These are phyloP conservation scores for Dryadomyces quercus-mongolicae DNA, from an alignment of 2,329 filamentous ascomycete genomes.

Conservation along the genomic window DNA sequence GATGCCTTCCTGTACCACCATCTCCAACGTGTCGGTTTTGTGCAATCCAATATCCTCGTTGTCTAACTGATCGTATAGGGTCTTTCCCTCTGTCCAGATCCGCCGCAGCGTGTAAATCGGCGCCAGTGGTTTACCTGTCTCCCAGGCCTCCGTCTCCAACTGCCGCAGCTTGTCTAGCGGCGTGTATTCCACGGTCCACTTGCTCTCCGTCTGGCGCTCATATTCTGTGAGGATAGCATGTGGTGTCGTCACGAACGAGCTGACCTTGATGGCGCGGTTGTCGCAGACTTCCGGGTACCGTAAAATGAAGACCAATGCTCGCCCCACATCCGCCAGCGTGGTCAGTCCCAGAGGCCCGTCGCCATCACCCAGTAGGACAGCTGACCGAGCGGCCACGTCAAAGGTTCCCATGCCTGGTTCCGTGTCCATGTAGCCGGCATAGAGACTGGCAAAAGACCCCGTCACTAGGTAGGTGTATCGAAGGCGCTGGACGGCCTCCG, in stretches of 20 bases:
- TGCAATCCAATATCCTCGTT: slow-evolving; percentile 32
- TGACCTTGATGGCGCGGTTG: slow-evolving; percentile 4
- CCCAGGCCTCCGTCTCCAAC: slow-evolving; percentile 5
- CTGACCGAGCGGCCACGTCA: neutral
- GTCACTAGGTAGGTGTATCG: slow-evolving; percentile 5
- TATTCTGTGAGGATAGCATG: slow-evolving; percentile 7
- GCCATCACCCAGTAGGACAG: slow-evolving; percentile 1
- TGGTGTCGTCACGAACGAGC: slow-evolving; percentile 7
- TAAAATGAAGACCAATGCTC: slow-evolving; percentile 2
- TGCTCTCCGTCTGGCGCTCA: slow-evolving; percentile 7
- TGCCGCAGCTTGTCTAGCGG: slow-evolving; percentile 2
- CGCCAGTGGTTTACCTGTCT: slow-evolving; percentile 1
- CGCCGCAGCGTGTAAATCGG: slow-evolving; percentile 7
- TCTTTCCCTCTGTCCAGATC: slow-evolving; percentile 23
- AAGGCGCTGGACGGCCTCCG: slow-evolving; percentile 2
- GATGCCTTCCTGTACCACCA: slow-evolving; percentile 6
- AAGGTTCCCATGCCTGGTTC: slow-evolving; percentile 7
- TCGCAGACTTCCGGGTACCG: slow-evolving; percentile 5
- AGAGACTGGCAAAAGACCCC: slow-evolving; percentile 9
- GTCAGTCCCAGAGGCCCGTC: slow-evolving; percentile 4
- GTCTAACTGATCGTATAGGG: slow-evolving; percentile 42
- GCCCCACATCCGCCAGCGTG: slow-evolving; percentile 9
- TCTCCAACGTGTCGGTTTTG: slow-evolving; percentile 8
- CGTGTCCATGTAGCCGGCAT: slow-evolving; percentile 4
- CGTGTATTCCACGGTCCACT: slow-evolving; percentile 5